Evolutionary conservation across 768 basidiomycete genomes (phyloP), one percentile per base, ranked within the genome.

Genomic region (Russula vinacea): DNA sequence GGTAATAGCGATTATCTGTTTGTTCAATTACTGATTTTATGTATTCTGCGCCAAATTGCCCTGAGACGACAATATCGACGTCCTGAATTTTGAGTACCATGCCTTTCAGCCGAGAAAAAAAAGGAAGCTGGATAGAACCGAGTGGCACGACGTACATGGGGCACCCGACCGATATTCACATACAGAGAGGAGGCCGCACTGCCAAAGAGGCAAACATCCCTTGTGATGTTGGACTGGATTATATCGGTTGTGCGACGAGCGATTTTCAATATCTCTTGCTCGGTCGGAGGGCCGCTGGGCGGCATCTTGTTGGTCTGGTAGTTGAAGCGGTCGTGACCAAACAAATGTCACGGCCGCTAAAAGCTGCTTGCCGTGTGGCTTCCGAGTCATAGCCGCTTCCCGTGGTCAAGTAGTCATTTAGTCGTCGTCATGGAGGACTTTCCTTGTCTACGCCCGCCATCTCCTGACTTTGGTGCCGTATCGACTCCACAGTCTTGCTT

Each of bases 161-260:
- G 65, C 11, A 58, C 51, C 1, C 62, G 61, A 3, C 4, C 35
- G 10, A 57, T 64, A 14, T 64, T 44, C 5, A 56, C 35, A 56
- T 56, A 66, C 9, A 65, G 39, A 40, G 9, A 37, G 24, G 13
- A 45, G 5, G 64, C 35, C 6, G 35, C 35, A 35, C 35, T 35
- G 6, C 35, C 61, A 26, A 66, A 66, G 14, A 66, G 22, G 56
- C 45, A 66, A 42, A 55, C 52, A 6, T 39, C 5, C 14, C 6
- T 1, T 1, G 58, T 54, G 14, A 55, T 14, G 5, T 16, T 2
- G n/a, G 11, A 2, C 19, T 53, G 2, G 9, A 64, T 55, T 39
- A 64, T 64, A 3, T 59, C 26, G n/a, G 37, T 60, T 14, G 63
- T 64, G 16, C 63, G 63, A 32, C 58, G 63, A 33, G 63, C 44